Evolutionary conservation across 208 protist genomes (phyloP).

Genomic region (Phytomonas francai): DNA sequence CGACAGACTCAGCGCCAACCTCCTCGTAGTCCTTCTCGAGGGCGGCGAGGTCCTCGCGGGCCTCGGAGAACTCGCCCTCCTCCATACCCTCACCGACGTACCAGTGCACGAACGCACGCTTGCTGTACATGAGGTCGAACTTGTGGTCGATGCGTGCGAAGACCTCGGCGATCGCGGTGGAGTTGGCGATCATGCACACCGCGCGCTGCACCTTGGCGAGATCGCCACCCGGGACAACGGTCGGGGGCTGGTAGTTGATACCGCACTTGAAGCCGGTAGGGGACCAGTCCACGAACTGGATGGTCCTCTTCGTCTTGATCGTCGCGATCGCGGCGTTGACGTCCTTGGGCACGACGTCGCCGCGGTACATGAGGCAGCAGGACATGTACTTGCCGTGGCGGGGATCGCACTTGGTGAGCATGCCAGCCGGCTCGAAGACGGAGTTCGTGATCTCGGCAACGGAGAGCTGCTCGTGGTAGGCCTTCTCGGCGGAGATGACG

Average conservation of each 20-base stretch:
- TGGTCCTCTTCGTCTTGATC: conserved; percentile 94
- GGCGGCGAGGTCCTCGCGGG: conserved; percentile 93
- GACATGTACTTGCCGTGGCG: conserved; percentile 96
- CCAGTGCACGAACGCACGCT: conserved; percentile 99
- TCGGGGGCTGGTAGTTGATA: conserved; percentile 98
- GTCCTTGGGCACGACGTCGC: conserved; percentile 97
- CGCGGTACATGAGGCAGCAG: conserved; percentile 96
- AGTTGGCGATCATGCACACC: conserved; percentile 94
- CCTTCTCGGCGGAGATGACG: conserved; percentile 91
- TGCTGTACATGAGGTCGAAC: conserved; percentile 97
- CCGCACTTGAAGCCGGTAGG: conserved; percentile 98
- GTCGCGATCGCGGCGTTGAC: conserved; percentile 89
- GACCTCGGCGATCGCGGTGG: conserved; percentile 91
- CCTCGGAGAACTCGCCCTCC: conserved; percentile 87
- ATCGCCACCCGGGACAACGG: conserved; percentile 92
- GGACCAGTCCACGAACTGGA: conserved; percentile 97
- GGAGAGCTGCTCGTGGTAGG: conserved; percentile 91
- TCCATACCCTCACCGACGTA: conserved; percentile 96
- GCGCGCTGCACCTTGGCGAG: conserved; percentile 91
- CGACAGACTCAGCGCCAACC: conserved; percentile 86
- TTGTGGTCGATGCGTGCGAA: conserved; percentile 92
- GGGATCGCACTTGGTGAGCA: conserved; percentile 96
- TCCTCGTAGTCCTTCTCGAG: conserved; percentile 92
- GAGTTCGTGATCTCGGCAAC: conserved; percentile 92
- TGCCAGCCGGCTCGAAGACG: conserved; percentile 91